A percentile compares a stretch with the other conserved stretches of the same genome.
These are phyloP conservation scores for Rhexocercosporidium sp. DNA, from an alignment of 2,329 filamentous ascomycete species.

Conservation along the genomic window DNA sequence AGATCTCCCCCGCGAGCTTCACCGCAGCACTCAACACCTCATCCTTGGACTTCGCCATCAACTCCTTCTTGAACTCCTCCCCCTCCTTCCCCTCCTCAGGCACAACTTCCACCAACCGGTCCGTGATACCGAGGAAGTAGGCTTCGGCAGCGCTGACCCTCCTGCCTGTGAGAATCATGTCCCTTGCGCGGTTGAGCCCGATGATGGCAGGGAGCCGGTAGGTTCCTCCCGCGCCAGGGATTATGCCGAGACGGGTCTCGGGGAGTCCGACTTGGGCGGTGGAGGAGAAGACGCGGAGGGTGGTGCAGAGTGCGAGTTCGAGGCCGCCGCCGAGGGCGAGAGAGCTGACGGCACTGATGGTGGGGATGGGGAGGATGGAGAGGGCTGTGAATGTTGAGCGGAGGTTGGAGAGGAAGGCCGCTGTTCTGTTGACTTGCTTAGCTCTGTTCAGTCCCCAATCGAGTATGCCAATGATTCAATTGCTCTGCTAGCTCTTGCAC, in stretches of 20 bases:
- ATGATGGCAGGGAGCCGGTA: conserved; percentile 84
- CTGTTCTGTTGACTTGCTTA: conserved; percentile 61
- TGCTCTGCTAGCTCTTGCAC: not conserved
- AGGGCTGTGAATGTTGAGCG: conserved; percentile 77
- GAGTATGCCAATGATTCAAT: not conserved
- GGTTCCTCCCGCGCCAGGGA: conserved; percentile 93
- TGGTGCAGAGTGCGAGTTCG: conserved; percentile 87
- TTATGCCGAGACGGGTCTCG: conserved; percentile 90
- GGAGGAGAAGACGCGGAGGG: conserved; percentile 85
- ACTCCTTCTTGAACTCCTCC: conserved; percentile 45
- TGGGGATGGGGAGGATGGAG: conserved; percentile 80
- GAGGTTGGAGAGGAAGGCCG: conserved; percentile 77
- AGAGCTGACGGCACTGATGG: conserved; percentile 85
- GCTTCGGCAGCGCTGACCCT: conserved; percentile 83
- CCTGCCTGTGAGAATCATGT: conserved; percentile 90
- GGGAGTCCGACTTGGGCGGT: conserved; percentile 82
- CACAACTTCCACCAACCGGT: conserved; percentile 83
- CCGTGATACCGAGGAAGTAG: conserved; percentile 88
- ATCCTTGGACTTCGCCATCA: conserved; percentile 65
- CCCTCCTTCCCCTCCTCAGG: conserved; percentile 53
- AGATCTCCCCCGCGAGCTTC: conserved; percentile 81
- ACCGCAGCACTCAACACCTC: conserved; percentile 78
- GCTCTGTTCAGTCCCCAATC: not conserved
- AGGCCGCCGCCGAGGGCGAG: conserved; percentile 91
- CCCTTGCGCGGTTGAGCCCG: conserved; percentile 80